Base-by-base conservation (phyloP, 306 rosid species). In the barrel medic (Medicago truncatula) region DNA sequence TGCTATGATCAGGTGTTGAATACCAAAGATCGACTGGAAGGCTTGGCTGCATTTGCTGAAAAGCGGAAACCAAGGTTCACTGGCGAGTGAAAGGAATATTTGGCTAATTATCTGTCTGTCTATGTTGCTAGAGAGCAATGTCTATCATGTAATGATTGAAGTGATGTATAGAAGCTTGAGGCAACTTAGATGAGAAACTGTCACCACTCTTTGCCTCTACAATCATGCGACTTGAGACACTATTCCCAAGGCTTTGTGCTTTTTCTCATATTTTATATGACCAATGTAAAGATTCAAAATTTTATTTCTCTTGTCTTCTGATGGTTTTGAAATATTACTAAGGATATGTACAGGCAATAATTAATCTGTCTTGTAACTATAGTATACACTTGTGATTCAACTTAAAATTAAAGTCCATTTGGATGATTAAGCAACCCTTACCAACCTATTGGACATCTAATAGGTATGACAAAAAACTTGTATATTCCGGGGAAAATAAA, bases 31-130 rank as follows among this genome's bases (percentile, higher is more conserved):
- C 87, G 97, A 7, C 74, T 90, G 76, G 99, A 95, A 87, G 97
- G 97, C 65, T 83, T 95, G 76, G 84, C 89, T 66, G 97, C 98
- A 6, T 92, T 92, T 74, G 86, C 95, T 34, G 98, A 94, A 90
- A 94, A 94, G 87, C 86, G 98, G 43, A 90, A 92, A 81, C 96
- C 98, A 20, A 87, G 69, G 65, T 92, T 88, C 61, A 70, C 49
- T 0, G 98, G 98, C 67, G 88, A 86, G 74, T 92, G 83, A 83
- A 65, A 41, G 20, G 75, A 62, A 61, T 56, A 20, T 52, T 52
- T 36, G 58, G 59, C 75, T 70, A 62, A 31, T 39, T 60, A 67
- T 47, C 36, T 57, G 20, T 64, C 62, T 52, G 54, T 56, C 64
- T 14, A 16, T 44, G 76, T 46, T 75, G 67, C 64, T 31, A 68